phyloP scores from a whole-genome alignment of 202 grass and related monocot species.

The Brachypodium distachyon region DNA sequence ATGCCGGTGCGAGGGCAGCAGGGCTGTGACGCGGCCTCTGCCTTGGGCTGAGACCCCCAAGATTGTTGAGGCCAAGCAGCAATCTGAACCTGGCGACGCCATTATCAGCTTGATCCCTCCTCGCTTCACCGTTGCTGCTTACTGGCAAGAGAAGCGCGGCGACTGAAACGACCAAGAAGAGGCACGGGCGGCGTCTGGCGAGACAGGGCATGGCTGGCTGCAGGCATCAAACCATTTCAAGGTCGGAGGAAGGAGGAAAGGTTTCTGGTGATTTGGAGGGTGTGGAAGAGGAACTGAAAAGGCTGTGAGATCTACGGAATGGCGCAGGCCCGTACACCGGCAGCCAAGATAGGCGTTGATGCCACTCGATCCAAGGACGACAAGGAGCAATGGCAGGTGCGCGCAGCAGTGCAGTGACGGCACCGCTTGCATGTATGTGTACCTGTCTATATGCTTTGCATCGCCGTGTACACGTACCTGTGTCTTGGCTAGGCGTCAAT shows the following conservation, averaged over 20 bases:
- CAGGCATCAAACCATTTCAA: conserved; percentile 22
- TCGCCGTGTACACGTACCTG: conserved; percentile 7
- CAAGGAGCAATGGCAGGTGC: conserved; percentile 29
- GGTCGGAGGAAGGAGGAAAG: neutral
- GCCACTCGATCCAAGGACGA: conserved; percentile 54
- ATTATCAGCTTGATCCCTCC: neutral
- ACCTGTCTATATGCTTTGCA: neutral
- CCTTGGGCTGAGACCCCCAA: neutral
- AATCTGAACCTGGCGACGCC: conserved; percentile 1
- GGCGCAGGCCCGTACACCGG: conserved; percentile 12
- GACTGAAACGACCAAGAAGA: conserved; percentile 14
- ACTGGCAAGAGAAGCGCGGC: neutral
- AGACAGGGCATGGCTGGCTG: conserved; percentile 38
- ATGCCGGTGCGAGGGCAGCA: conserved; percentile 26
- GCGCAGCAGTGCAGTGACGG: conserved; percentile 22
- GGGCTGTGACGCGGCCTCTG: conserved; percentile 3
- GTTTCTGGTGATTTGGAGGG: neutral
- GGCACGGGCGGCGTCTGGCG: conserved; percentile 17
- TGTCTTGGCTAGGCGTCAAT: neutral
- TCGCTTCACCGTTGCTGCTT: neutral
- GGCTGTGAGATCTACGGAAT: conserved; percentile 8
- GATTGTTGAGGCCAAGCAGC: neutral
- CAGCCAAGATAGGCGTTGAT: conserved; percentile 27
- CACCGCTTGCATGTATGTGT: conserved; percentile 14
- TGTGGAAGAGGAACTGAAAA: conserved; percentile 2